phyloP scores from a whole-genome alignment of 208 protist genomes.

The Endotrypanum monterogeii region DNA sequence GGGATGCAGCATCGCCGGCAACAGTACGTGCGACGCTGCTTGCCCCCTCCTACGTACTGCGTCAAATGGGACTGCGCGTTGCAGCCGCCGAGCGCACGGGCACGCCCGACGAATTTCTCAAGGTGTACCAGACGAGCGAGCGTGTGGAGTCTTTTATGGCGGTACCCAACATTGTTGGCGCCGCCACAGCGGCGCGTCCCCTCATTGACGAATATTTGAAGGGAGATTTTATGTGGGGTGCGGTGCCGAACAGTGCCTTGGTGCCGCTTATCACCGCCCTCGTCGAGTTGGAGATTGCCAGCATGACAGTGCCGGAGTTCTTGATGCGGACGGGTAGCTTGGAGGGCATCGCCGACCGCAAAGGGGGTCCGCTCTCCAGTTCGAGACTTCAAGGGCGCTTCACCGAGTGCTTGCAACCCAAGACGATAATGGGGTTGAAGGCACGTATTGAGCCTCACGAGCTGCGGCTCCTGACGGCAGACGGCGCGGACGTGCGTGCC shows the following conservation, averaged over 20 bases:
- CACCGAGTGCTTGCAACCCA: not conserved
- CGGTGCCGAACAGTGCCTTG: not conserved
- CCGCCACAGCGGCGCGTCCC: not conserved
- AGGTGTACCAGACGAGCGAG: not conserved
- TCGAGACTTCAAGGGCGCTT: not conserved
- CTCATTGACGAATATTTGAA: not conserved
- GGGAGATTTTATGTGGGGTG: not conserved
- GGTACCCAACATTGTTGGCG: not conserved
- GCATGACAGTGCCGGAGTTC: not conserved
- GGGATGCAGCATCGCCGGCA: not conserved
- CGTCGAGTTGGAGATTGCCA: not conserved
- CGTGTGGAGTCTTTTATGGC: slow-evolving; percentile 2
- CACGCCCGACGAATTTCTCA: slow-evolving; percentile 8
- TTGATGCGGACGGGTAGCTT: not conserved
- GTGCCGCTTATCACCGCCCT: not conserved
- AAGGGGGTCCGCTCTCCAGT: not conserved
- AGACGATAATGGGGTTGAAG: not conserved
- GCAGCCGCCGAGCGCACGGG: not conserved
- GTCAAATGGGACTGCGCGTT: not conserved
- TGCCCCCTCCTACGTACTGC: not conserved
- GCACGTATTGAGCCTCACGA: slow-evolving; percentile 2
- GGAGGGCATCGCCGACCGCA: not conserved
- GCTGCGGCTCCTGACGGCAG: slow-evolving; percentile 9
- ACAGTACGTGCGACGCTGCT: not conserved
- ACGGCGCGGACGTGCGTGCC: not conserved